Evolutionary conservation across 2,329 filamentous ascomycete genomes (phyloP).

Genomic region (Domatiomyces globalis): DNA sequence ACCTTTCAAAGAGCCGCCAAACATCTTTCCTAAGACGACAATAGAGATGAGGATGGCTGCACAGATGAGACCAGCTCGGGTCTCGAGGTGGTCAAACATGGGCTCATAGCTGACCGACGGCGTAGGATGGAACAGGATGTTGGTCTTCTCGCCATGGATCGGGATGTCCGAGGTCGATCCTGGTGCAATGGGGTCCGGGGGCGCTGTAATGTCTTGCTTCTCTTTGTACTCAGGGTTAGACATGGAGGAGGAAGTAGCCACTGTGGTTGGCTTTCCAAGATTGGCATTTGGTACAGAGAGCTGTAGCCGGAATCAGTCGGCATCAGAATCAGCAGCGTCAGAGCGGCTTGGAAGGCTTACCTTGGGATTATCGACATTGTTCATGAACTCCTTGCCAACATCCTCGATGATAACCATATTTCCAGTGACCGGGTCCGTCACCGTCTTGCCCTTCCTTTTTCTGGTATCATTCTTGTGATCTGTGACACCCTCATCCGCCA

Average conservation of each 20-base stretch:
- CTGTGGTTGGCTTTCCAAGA: constrained; percentile 50
- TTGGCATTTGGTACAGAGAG: constrained; percentile 84
- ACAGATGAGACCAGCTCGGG: constrained; percentile 56
- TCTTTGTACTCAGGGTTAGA: constrained; percentile 66
- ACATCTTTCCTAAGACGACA: constrained; percentile 60
- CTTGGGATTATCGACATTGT: constrained; percentile 56
- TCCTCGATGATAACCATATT: constrained; percentile 77
- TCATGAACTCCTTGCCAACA: constrained; percentile 54
- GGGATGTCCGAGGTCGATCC: constrained; percentile 86
- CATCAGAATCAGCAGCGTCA: neutral
- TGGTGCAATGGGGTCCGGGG: constrained; percentile 69
- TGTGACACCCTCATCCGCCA: constrained; percentile 25
- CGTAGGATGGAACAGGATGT: constrained; percentile 88
- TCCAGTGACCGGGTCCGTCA: constrained; percentile 80
- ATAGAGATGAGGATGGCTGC: constrained; percentile 58
- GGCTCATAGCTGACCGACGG: constrained; percentile 81
- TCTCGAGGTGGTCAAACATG: constrained; percentile 65
- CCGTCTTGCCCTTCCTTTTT: constrained; percentile 40
- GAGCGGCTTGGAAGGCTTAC: constrained; percentile 29
- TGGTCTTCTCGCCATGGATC: constrained; percentile 92
- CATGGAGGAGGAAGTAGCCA: constrained; percentile 57
- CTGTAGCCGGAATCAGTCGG: constrained; percentile 26
- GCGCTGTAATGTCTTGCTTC: constrained; percentile 78
- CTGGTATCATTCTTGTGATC: constrained; percentile 35
- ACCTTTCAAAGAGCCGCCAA: constrained; percentile 64